Evolutionary conservation across 2,329 filamentous ascomycete species (phyloP), one percentile per base, ranked within the genome.

Genomic region (Aspergillus sp.): DNA sequence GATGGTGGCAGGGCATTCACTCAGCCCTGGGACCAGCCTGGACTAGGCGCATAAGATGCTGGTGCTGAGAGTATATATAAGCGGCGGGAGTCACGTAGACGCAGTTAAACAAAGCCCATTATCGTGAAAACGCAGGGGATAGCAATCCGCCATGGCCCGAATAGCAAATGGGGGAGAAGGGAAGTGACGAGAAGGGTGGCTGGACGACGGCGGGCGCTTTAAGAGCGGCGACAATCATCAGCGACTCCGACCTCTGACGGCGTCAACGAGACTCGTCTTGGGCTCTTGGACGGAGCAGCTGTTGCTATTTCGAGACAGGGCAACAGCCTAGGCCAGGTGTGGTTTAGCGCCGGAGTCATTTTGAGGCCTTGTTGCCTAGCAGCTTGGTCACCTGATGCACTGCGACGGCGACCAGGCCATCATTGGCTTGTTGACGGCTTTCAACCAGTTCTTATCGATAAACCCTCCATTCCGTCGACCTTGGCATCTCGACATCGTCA

Each of bases 301-400:
- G 66, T 69, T 68, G 68, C 69, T 72, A 72, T 73, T 71, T 70
- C 63, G 64, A 63, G 65, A 62, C 48, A 59, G 61, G 59, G 61
- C 63, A 60, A 60, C 62, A 59, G 64, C 36, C 67, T 62, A 26
- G 38, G 61, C 59, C 48, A 12, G n/a, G 18, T 6, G 3, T 3
- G 57, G 68, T 34, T 47, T 71, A 68, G 68, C 52, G 58, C 62
- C 2, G 20, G 18, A 38, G 66, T 64, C 64, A 67, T 52, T 5
- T 34, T 36, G 34, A 2, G 34, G 34, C 12, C 48, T 68, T 61
- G 45, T 22, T 63, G 63, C 63, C 67, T 65, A 32, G 43, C 18
- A 17, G 39, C 2, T 9, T 20, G 17, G 45, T 20, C 48, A 48
- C 15, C 22, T 47, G 34, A 15, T 36, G 15, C 9, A n/a, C 34